These are phyloP conservation scores for Backusella psychrophila DNA, from an alignment of 192 early-diverging fungal species.

Conservation along the genomic window DNA sequence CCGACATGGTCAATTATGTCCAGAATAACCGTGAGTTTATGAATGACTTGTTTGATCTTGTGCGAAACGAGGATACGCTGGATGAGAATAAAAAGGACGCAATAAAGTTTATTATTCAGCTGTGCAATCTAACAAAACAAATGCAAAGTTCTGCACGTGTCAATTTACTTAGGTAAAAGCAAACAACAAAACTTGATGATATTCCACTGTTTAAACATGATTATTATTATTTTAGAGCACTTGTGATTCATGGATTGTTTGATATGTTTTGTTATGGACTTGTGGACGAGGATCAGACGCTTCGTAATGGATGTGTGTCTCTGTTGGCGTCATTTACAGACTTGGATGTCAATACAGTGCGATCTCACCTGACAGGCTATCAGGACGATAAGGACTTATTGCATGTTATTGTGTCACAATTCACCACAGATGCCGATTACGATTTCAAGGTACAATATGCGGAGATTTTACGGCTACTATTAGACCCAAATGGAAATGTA, in stretches of 20 bases:
- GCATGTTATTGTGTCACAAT: conserved; percentile 62
- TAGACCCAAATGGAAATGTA: conserved; percentile 57
- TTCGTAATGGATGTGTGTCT: conserved; percentile 66
- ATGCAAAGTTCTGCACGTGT: conserved; percentile 61
- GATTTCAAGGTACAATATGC: conserved; percentile 68
- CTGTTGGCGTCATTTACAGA: conserved; percentile 75
- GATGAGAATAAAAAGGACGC: conserved; percentile 68
- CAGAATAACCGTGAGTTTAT: conserved; percentile 68
- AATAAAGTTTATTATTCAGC: conserved; percentile 77
- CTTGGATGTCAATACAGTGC: conserved; percentile 74
- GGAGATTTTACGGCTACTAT: conserved; percentile 72
- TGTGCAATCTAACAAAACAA: conserved; percentile 72
- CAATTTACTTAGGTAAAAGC: conserved; percentile 60
- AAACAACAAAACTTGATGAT: no score
- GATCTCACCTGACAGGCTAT: conserved; percentile 61
- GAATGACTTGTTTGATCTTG: conserved; percentile 66
- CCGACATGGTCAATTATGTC: conserved; percentile 79
- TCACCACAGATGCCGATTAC: conserved; percentile 58
- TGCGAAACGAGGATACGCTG: conserved; percentile 44
- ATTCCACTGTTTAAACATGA: no score
- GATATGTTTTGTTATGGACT: conserved; percentile 71
- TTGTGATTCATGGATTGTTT: conserved; percentile 80
- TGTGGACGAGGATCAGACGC: conserved; percentile 45
- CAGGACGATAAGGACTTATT: conserved; percentile 63
- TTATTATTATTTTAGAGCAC: conserved; percentile 41